Conservation (phyloP, 768 basidiomycete genomes). For the Lyophyllum atratum region DNA sequence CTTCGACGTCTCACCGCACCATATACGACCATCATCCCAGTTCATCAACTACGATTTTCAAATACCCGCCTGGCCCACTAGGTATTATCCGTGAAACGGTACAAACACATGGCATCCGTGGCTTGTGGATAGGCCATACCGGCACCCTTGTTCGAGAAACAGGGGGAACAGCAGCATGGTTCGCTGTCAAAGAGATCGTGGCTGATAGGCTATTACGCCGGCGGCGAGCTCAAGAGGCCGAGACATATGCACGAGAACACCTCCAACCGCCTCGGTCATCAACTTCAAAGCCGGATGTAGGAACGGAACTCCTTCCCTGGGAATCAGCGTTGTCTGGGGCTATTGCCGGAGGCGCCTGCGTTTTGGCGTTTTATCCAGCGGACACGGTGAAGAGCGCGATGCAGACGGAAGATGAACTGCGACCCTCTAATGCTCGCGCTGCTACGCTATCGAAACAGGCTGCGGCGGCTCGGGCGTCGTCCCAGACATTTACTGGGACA, state of each 20-base stretch:
- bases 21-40: conserved; percentile 11
- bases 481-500: conserved; percentile 50
- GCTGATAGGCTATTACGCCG: conserved; percentile 55
- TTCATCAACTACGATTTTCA: conserved; percentile 18
- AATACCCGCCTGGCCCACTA: conserved; percentile 65
- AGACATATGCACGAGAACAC: conserved; percentile 1
- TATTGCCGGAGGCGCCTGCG: conserved; percentile 77
- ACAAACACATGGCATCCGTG: conserved; percentile 54
- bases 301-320: conserved; percentile 51
- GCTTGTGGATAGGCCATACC: conserved; percentile 85
- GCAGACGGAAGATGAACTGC: conserved; percentile 85
- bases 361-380: conserved; percentile 83
- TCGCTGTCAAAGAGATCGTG: conserved; percentile 79
- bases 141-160: conserved; percentile 88
- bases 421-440: conserved; percentile 32
- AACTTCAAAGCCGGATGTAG: conserved; percentile 13
- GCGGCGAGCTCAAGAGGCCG: conserved; percentile 11
- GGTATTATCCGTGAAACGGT: conserved; percentile 63
- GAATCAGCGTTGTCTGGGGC: conserved; percentile 83
- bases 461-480: neutral
- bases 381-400: conserved; percentile 90
- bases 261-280: conserved; percentile 1
- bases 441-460: conserved; percentile 1
- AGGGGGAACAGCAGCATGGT: conserved; percentile 87
- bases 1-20: neutral